A percentile compares a stretch with the other conserved stretches of the same genome.
Conservation (phyloP, 768 basidiomycete genomes). For the Lyophyllum semitale region DNA sequence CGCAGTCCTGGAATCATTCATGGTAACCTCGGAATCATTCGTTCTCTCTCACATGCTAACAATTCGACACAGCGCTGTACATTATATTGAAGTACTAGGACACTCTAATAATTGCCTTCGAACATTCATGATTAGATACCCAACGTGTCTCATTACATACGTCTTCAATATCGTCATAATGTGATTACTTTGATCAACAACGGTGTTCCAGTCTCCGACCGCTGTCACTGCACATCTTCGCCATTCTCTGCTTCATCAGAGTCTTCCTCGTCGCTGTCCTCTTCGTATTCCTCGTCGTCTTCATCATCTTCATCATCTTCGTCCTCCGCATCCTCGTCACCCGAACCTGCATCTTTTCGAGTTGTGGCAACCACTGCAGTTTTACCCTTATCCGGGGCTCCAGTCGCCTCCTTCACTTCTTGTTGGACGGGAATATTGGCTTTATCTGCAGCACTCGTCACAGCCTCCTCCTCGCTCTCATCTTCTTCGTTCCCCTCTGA, state of each 20-base stretch:
- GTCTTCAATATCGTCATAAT: not conserved
- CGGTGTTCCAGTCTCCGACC: not conserved
- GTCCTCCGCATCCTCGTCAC: not conserved
- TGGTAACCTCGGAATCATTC: conserved; percentile 31
- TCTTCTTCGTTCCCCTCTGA: conserved; percentile 11
- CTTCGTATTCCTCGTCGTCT: conserved; percentile 22
- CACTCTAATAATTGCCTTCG: not conserved
- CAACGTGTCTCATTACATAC: conserved; percentile 2
- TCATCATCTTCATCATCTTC: conserved; percentile 11
- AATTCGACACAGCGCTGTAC: conserved; percentile 59
- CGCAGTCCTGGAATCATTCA: conserved; percentile 78
- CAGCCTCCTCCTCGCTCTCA: conserved; percentile 16
- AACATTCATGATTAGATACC: conserved; percentile 14
- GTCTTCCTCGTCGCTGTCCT: conserved; percentile 21
- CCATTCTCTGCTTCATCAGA: conserved; percentile 3
- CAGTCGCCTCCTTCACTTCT: not conserved
- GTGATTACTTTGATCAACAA: not conserved
- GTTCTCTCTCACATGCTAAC: conserved; percentile 13
- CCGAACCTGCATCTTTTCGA: not conserved
- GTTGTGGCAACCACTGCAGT: not conserved
- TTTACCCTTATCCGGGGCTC: not conserved
- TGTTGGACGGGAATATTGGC: not conserved
- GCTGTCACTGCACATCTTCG: not conserved
- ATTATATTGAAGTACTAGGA: conserved; percentile 77
- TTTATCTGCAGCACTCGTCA: not conserved